Evolutionary conservation across 2,329 filamentous ascomycete species (phyloP).

Genomic region (Stagonosporopsis cucurbitacearum): DNA sequence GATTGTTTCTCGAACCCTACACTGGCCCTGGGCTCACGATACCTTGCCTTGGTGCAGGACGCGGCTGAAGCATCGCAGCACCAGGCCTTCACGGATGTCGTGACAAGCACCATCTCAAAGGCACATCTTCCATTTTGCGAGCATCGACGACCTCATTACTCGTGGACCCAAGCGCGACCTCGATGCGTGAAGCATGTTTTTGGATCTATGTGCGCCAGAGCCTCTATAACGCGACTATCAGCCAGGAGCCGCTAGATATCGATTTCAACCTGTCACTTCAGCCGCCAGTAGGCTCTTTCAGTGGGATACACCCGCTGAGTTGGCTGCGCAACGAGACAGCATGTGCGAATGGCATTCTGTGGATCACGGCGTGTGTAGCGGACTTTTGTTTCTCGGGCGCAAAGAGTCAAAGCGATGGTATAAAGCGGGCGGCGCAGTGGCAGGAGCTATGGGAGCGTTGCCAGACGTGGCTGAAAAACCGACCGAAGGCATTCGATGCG

Average conservation of each 20-base stretch:
- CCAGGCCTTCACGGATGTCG: conserved; percentile 29
- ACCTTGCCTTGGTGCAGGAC: neutral
- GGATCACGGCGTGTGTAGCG: conserved; percentile 36
- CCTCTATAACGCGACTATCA: conserved; percentile 41
- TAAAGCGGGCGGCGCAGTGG: conserved; percentile 17
- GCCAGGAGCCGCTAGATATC: conserved; percentile 39
- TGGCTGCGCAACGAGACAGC: conserved; percentile 36
- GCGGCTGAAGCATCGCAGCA: conserved; percentile 15
- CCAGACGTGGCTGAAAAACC: conserved; percentile 27
- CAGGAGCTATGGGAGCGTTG: conserved; percentile 31
- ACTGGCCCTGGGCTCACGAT: neutral
- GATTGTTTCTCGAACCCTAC: neutral
- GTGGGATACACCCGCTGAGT: conserved; percentile 30
- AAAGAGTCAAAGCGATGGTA: conserved; percentile 10
- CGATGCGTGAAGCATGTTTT: conserved; percentile 41
- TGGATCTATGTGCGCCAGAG: conserved; percentile 44
- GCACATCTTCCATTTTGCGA: conserved; percentile 40
- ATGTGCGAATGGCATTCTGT: conserved; percentile 41
- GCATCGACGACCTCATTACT: conserved; percentile 29
- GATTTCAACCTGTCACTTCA: conserved; percentile 35
- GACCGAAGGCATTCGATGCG: conserved; percentile 35
- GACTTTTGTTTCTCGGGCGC: conserved; percentile 38
- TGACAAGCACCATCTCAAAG: conserved; percentile 36
- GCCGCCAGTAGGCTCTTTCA: conserved; percentile 25
- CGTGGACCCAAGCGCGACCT: conserved; percentile 39